phyloP scores from a whole-genome alignment of 306 rosid genomes.

The Cucurbita moschata region DNA sequence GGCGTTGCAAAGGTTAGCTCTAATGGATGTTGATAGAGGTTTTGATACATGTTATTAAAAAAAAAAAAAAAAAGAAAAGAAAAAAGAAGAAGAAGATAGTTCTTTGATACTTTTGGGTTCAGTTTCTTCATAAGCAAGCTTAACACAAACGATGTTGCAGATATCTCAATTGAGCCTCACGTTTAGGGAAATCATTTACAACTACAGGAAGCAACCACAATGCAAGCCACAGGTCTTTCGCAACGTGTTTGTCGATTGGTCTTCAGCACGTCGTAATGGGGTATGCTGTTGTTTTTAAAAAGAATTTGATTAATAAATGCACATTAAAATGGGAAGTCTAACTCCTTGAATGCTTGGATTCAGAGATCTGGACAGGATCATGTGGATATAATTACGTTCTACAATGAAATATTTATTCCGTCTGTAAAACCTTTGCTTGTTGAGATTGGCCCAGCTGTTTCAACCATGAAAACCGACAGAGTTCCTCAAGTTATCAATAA shows the following conservation, averaged over 20 bases:
- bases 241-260: constrained; percentile 80
- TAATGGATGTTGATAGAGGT: not conserved
- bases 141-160: constrained; percentile 38
- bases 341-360: constrained; percentile 20
- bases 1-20: constrained; percentile 78
- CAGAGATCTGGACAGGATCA: constrained; percentile 79
- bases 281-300: constrained; percentile 13
- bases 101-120: constrained; percentile 1
- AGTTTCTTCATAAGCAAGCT: constrained; percentile 1
- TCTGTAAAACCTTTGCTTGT: constrained; percentile 73
- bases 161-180: constrained; percentile 79
- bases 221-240: constrained; percentile 84
- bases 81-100: too few species aligned
- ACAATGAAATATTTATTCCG: constrained; percentile 80
- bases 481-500: constrained; percentile 51
- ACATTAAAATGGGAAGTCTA: constrained; percentile 8
- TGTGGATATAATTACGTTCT: constrained; percentile 77
- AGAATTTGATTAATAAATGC: not conserved
- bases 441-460: constrained; percentile 74
- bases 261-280: constrained; percentile 62
- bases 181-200: constrained; percentile 73
- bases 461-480: constrained; percentile 33
- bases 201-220: constrained; percentile 91
- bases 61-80: too few species aligned
- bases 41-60: too few species aligned